phyloP scores from a whole-genome alignment of 108 stramenopile species.

The Fragilariopsis cylindrus region DNA sequence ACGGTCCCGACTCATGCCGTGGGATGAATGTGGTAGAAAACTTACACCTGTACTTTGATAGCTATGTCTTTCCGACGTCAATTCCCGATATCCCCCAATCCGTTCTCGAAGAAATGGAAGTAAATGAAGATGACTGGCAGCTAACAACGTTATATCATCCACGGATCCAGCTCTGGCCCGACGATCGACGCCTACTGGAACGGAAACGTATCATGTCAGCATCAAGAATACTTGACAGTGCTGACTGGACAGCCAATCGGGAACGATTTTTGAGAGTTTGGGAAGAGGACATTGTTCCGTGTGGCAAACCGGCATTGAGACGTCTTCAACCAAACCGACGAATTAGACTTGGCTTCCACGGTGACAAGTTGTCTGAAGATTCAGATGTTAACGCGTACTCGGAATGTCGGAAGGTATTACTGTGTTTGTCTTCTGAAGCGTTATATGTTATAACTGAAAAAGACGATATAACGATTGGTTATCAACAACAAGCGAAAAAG shows the following conservation, averaged over 20 bases:
- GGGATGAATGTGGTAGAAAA: conserved; percentile 52
- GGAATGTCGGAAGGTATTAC: conserved; percentile 61
- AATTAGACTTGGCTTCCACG: conserved; percentile 72
- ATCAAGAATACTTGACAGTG: conserved; percentile 16
- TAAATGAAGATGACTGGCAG: conserved; percentile 37
- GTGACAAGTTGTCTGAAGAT: conserved; percentile 39
- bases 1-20: conserved; percentile 56
- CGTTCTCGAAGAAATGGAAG: conserved; percentile 23
- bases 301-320: conserved; percentile 62
- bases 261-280: conserved; percentile 76
- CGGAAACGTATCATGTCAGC: neutral
- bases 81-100: conserved; percentile 17
- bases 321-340: conserved; percentile 56
- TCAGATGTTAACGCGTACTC: conserved; percentile 46
- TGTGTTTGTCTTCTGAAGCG: conserved; percentile 60
- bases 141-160: conserved; percentile 28
- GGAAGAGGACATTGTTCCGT: conserved; percentile 74
- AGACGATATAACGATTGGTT: conserved; percentile 44
- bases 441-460: conserved; percentile 72
- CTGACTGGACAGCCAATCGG: conserved; percentile 21
- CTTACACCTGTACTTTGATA: conserved; percentile 69
- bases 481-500: conserved; percentile 35
- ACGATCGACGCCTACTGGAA: conserved; percentile 36
- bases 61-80: conserved; percentile 59
- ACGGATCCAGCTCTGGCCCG: conserved; percentile 46